Conservation (phyloP, 352 stramenopile species). For the Phytophthora hibernalis region DNA sequence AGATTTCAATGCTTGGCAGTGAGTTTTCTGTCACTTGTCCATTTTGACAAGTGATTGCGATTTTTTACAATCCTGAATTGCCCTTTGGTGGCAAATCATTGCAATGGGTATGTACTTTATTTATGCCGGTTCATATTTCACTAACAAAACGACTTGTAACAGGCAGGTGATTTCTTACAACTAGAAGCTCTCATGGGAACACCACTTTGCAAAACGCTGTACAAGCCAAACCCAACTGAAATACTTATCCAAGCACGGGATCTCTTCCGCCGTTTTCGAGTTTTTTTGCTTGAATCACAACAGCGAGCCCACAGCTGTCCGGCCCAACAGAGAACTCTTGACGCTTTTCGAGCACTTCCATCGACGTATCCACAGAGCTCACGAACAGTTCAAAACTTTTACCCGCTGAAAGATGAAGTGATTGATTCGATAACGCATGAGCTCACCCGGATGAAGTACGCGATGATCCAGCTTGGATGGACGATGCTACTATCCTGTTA, state of each 20-base stretch:
- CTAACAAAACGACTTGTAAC: neutral
- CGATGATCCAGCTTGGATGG: too few relatives aligned
- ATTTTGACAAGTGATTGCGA: neutral
- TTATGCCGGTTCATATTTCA: neutral
- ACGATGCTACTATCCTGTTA: too few relatives aligned
- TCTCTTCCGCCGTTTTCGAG: neutral
- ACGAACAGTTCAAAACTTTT: too few relatives aligned
- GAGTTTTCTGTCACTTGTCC: slow-evolving; percentile 8
- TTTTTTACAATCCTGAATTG: slow-evolving; percentile 2
- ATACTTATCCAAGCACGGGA: neutral
- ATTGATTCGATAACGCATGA: too few relatives aligned
- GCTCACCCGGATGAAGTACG: too few relatives aligned
- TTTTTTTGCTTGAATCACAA: slow-evolving; percentile 1
- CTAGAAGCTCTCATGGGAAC: slow-evolving; percentile 2
- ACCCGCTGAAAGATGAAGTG: too few relatives aligned
- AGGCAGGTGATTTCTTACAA: neutral
- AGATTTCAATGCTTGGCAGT: slow-evolving; percentile 9
- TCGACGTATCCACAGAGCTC: neutral
- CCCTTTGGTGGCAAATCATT: slow-evolving; percentile 5
- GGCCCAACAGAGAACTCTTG: slow-evolving; percentile 1
- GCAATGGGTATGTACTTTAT: neutral
- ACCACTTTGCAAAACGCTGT: neutral
- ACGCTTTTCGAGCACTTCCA: neutral
- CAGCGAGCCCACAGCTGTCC: neutral
- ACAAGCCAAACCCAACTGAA: neutral